Base-by-base conservation (phyloP, 208 protist species). In the Acanthamoeba royreba region DNA sequence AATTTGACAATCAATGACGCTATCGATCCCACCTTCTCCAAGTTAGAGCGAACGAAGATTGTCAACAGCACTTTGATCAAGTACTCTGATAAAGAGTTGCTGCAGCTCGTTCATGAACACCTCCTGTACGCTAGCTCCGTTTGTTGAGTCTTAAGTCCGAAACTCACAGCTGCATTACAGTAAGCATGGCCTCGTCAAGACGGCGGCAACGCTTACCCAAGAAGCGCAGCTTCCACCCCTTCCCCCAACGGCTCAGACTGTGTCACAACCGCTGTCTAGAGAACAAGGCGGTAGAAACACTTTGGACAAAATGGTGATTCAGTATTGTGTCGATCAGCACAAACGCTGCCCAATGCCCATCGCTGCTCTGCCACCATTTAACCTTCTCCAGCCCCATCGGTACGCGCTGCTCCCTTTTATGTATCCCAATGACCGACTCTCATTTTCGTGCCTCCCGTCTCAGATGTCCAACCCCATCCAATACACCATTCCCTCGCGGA, bases 81-180 rank as follows among this genome's bases (percentile, higher is more conserved):
- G 9, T 96, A 96, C 69, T 86, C 53, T 19, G 52, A 93, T 13
- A 92, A 88, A 4, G 94, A 96, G 47, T 69, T 96, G 7, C 61
- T 96, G 3, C 94, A 94, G 93, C 45, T 96, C 31, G 92, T 96
- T 46, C 92, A 96, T 63, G 69, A 96, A 43, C 87, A 95, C 83
- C 92, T 96, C 8, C 46, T 28, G 53, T 92, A 61, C 43, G 5
- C 9, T 22, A 13, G n/a, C n/a, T n/a, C n/a, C n/a, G n/a, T n/a
- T n/a, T n/a, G n/a, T n/a, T n/a, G n/a, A n/a, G n/a, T n/a, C n/a
- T n/a, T n/a, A n/a, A n/a, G n/a, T n/a, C n/a, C n/a, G n/a, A n/a
- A n/a, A n/a, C n/a, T n/a, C n/a, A n/a, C n/a, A n/a, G n/a, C n/a
- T n/a, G n/a, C n/a, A n/a, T n/a, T n/a, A 74, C 25, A 86, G 77